These are phyloP conservation scores for Zygoascus flipseniorum DNA, from an alignment of 805 yeast species.

Conservation along the genomic window DNA sequence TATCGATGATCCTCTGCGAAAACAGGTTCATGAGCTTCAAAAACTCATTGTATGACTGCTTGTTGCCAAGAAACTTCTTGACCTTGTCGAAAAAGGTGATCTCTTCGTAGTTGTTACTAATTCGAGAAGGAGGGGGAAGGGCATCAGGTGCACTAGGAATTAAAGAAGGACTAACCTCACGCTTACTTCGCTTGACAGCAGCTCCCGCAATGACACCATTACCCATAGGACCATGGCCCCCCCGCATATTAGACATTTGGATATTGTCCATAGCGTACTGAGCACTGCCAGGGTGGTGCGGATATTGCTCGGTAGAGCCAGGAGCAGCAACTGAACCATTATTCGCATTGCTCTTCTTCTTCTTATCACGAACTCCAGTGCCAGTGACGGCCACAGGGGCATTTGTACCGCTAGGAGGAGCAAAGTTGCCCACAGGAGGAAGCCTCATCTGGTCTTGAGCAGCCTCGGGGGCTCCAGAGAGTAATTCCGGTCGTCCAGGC, in stretches of 20 bases:
- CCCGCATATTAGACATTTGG: conserved; percentile 17
- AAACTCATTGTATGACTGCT: conserved; percentile 86
- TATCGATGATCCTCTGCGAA: conserved; percentile 85
- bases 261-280: conserved; percentile 7
- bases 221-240: conserved; percentile 10
- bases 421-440: conserved; percentile 86
- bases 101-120: conserved; percentile 66
- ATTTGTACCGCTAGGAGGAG: conserved; percentile 41
- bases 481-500: conserved; percentile 24
- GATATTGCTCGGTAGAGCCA: conserved; percentile 7
- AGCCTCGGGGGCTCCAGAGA: conserved; percentile 5
- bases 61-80: conserved; percentile 78
- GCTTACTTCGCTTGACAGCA: not conserved
- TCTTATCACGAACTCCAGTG: conserved; percentile 23
- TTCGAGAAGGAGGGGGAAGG: conserved; percentile 43
- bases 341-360: conserved; percentile 12
- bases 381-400: not conserved
- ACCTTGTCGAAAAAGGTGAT: conserved; percentile 86
- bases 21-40: conserved; percentile 78
- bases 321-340: conserved; percentile 1
- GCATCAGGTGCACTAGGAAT: conserved; percentile 87
- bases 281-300: conserved; percentile 4
- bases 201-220: conserved; percentile 1
- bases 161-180: conserved; percentile 48
- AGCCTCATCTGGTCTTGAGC: conserved; percentile 41